Base-by-base conservation (phyloP, 2,329 filamentous ascomycete species). In the Didymella arachidicola region DNA sequence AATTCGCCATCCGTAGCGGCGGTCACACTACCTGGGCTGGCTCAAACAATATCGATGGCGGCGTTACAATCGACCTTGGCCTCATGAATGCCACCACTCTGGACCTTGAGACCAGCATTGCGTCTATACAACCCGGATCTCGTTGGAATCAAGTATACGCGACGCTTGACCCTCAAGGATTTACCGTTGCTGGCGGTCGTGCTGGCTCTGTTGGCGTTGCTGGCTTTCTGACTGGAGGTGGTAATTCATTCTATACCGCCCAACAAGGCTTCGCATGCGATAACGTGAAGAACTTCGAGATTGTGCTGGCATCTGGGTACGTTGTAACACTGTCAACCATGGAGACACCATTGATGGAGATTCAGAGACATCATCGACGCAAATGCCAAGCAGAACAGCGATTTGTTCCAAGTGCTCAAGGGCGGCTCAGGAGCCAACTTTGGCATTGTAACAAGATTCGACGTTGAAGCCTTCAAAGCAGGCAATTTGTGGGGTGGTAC, bases 381-480 rank as follows among this genome's bases (percentile, higher is more conserved):
- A 7, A 80, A 76, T 36, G 62, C 67, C 32, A 2, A 52, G 63
- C 60, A 64, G 49, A 67, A 71, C 57, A 45, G 61, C 7, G 76
- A 79, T 49, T 67, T 80, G 0, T 79, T 69, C 60, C 67, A 70
- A 56, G 78, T 76, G 12, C 62, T 80, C 36, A 79, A 79, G 53
- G 78, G 77, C 0, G 78, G 78, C n/a, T 57, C 47, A 6, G 68
- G 62, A 2, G 72, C 69, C 49, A 79, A 79, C 64, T 79, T 79
- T 48, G 78, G 77, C 10, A 64, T 79, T 12, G 76, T 79, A 18
- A 79, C 77, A 4, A 62, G 70, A 4, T 78, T 78, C 41, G 76
- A 69, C 29, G 45, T 66, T 16, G 39, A 59, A 14, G 59, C 66
- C 1, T 72, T 69, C 55, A 54, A 65, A 22, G 63, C 69, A 10